These are phyloP conservation scores for Thraustochytrium aureum DNA, from an alignment of 352 stramenopile genomes.

Conservation along the genomic window DNA sequence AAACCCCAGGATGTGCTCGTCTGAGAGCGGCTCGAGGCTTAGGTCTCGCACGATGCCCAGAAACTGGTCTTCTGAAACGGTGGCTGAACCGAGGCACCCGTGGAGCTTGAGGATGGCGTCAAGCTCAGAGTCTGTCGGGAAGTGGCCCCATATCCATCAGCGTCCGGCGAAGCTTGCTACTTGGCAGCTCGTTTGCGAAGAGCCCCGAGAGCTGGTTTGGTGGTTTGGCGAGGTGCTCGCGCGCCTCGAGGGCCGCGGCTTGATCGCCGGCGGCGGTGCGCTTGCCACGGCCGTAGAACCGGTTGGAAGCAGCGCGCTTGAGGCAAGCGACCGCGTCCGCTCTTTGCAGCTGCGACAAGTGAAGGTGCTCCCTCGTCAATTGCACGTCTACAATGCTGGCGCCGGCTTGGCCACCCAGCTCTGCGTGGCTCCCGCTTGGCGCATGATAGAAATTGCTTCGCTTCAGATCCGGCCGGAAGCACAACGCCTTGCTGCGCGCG, in stretches of 20 bases:
- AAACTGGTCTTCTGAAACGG: slow-evolving; percentile 19
- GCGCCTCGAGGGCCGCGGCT: background rate
- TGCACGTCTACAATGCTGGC: slow-evolving; percentile 1
- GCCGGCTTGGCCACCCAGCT: background rate
- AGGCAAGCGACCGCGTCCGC: slow-evolving; percentile 38
- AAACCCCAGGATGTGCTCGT: slow-evolving; percentile 44
- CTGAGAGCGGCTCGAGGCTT: slow-evolving; percentile 26
- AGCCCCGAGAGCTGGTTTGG: slow-evolving; percentile 17
- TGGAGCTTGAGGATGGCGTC: background rate
- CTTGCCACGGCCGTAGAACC: slow-evolving; percentile 23
- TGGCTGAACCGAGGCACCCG: background rate
- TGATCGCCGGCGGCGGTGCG: background rate
- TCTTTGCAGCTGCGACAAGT: slow-evolving; percentile 33
- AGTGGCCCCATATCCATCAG: slow-evolving; percentile 54
- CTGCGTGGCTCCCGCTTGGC: too few relatives aligned
- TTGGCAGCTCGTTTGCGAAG: background rate
- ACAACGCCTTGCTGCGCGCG: background rate
- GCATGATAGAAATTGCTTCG: slow-evolving; percentile 10
- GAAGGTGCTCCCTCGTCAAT: background rate
- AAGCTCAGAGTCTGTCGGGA: slow-evolving; percentile 35
- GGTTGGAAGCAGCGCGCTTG: slow-evolving; percentile 29
- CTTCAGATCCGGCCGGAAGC: slow-evolving; percentile 18
- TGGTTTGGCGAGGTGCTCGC: too few relatives aligned
- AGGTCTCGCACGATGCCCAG: slow-evolving; percentile 34
- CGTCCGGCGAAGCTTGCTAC: slow-evolving; percentile 18